Evolutionary conservation across 352 stramenopile species (phyloP), one percentile per base, ranked within the genome.

Genomic region (Paralagenidium karlingii): DNA sequence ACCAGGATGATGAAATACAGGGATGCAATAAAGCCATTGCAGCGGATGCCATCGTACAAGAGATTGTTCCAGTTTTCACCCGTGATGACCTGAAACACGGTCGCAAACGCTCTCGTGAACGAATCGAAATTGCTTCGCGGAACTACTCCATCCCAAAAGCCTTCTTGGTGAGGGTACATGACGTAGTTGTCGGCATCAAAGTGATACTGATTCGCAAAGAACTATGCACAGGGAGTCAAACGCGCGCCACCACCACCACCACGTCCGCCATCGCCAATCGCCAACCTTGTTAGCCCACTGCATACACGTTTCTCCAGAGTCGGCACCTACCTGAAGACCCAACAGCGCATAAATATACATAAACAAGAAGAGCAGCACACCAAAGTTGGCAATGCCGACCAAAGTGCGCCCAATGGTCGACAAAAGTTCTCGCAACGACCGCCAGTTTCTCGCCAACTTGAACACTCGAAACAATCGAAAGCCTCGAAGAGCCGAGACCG

Each of bases 291-390:
- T n/a, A n/a, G n/a, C n/a, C n/a, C n/a, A n/a, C n/a, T n/a, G n/a
- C 8, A 44, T 16, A 37, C 10, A 29, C 2, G n/a, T 37, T 9
- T 3, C 6, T 37, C 15, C 9, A 3, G 38, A 33, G 18, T 13
- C 20, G 24, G 3, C 13, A 19, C 51, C 24, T 36, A 79, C 64
- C 61, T 96, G 86, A 19, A 96, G 62, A 0, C 86, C 85, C 9
- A 96, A 43, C 22, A 97, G 62, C 20, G 83, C 71, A 51, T 95
- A 96, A 32, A 98, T 96, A 53, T 95, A 97, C 40, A 97, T 92
- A 52, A 97, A 97, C 13, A 98, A 64, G 39, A 95, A 76, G 8
- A 98, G 63, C 6, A 98, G 75, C 28, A 98, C 64, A 0, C 56
- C 80, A 44, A 98, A 97, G 56, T 97, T 97, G 5, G 59, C 62